phyloP scores from a whole-genome alignment of 2,329 filamentous ascomycete species.

The Trichoderma sp. region DNA sequence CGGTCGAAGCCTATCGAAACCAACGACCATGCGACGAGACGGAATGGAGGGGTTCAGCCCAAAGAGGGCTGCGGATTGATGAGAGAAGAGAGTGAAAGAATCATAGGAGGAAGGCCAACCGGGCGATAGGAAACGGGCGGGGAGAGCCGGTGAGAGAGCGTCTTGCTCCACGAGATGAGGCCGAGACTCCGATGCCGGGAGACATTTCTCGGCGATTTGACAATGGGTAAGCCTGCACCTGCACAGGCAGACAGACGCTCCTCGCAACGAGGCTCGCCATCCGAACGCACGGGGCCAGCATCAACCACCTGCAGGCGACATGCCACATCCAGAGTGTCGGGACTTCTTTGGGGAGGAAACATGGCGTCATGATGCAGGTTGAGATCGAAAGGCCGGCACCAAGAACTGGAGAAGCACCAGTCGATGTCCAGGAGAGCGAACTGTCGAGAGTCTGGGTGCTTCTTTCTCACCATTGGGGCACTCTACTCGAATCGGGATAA shows the following conservation, averaged over 20 bases:
- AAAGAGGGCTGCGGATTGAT: neutral
- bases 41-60: neutral
- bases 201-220: neutral
- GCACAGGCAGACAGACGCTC: neutral
- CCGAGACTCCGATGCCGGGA: neutral
- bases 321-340: slow-evolving; percentile 4
- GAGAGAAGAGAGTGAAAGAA: too few relatives aligned
- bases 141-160: neutral
- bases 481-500: neutral
- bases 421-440: neutral
- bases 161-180: neutral
- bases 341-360: neutral
- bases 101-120: neutral
- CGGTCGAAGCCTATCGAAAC: neutral
- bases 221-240: neutral
- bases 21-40: neutral
- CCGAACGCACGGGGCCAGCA: neutral
- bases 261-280: neutral
- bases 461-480: neutral
- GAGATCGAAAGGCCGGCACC: slow-evolving; percentile 4
- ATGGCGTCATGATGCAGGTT: slow-evolving; percentile 27
- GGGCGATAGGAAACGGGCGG: neutral
- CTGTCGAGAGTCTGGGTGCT: neutral
- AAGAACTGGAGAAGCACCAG: neutral
- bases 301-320: neutral